These are phyloP conservation scores for Tetrapisispora nanseiensis DNA, from an alignment of 805 yeast genomes.

Conservation along the genomic window DNA sequence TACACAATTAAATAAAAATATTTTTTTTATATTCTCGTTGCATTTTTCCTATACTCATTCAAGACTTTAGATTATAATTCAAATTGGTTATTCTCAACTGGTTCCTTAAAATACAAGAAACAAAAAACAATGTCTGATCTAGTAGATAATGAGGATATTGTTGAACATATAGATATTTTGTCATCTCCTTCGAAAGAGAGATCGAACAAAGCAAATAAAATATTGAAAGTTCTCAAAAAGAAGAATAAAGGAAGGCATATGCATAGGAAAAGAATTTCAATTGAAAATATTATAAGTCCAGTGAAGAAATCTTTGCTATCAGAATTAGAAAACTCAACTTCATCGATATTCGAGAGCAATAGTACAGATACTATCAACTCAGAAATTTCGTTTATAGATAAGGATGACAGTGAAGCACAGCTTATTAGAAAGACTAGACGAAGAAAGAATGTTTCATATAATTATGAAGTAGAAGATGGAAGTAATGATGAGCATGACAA, in stretches of 20 bases:
- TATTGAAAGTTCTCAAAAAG: neutral
- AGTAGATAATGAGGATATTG: slow-evolving; percentile 9
- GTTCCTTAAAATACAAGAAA: no score
- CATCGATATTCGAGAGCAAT: neutral
- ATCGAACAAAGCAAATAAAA: neutral
- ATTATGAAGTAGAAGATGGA: neutral
- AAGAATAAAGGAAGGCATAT: neutral
- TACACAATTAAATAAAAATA: no score
- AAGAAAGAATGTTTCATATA: neutral
- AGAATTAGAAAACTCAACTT: neutral
- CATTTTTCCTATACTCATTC: no score
- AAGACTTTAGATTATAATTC: no score
- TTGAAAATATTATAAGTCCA: slow-evolving; percentile 1
- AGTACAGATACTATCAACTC: neutral
- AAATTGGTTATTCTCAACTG: no score
- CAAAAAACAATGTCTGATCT: neutral
- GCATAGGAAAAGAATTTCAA: slow-evolving; percentile 2
- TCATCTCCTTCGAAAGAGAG: slow-evolving; percentile 14
- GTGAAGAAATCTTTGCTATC: neutral
- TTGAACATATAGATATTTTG: slow-evolving; percentile 17
- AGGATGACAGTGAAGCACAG: neutral
- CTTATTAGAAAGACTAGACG: neutral
- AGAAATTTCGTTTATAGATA: neutral
- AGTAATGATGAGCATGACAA: neutral
- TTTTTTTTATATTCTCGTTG: no score